A percentile compares a stretch with the other conserved stretches of the same genome.
Conservation (phyloP, 2,329 filamentous ascomycete species). For the Cladosporium sp. region DNA sequence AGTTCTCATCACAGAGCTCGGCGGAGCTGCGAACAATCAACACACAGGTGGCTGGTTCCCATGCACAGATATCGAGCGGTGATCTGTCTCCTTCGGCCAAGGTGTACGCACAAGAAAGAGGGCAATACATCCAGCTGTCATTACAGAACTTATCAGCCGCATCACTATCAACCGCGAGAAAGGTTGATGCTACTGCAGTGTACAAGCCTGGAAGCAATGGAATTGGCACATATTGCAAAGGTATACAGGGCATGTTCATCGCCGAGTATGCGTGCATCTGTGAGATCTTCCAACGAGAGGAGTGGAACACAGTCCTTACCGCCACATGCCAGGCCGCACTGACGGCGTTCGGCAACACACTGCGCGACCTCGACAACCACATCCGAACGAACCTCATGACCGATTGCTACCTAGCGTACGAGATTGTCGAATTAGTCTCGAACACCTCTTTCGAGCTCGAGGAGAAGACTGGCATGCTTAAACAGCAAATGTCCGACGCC, state of each 20-base stretch:
- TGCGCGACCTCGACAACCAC: constrained; percentile 85
- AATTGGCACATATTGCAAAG: constrained; percentile 83
- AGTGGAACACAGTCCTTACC: constrained; percentile 78
- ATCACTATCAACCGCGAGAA: constrained; percentile 74
- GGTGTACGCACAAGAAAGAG: constrained; percentile 82
- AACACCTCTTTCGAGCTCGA: constrained; percentile 77
- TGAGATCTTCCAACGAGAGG: constrained; percentile 79
- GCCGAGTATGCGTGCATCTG: constrained; percentile 91
- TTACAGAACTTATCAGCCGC: constrained; percentile 85
- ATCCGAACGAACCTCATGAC: constrained; percentile 83
- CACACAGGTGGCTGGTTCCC: constrained; percentile 42
- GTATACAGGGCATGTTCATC: constrained; percentile 81
- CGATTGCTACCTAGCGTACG: constrained; percentile 93
- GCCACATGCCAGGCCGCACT: constrained; percentile 76
- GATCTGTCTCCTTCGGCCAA: constrained; percentile 62
- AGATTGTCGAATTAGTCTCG: constrained; percentile 88
- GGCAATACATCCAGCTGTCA: constrained; percentile 79
- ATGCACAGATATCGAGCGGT: constrained; percentile 29
- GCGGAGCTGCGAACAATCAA: constrained; percentile 78
- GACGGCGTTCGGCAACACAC: constrained; percentile 77
- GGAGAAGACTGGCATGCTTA: constrained; percentile 79
- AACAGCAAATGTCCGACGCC: constrained; percentile 77
- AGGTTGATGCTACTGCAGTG: constrained; percentile 72
- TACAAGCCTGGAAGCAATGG: constrained; percentile 89
- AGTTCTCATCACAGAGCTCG: constrained; percentile 72